A percentile compares a stretch with the other conserved stretches of the same genome.
Evolutionary conservation across 192 early-diverging fungal genomes (phyloP).

Genomic region (Linderina pennispora): DNA sequence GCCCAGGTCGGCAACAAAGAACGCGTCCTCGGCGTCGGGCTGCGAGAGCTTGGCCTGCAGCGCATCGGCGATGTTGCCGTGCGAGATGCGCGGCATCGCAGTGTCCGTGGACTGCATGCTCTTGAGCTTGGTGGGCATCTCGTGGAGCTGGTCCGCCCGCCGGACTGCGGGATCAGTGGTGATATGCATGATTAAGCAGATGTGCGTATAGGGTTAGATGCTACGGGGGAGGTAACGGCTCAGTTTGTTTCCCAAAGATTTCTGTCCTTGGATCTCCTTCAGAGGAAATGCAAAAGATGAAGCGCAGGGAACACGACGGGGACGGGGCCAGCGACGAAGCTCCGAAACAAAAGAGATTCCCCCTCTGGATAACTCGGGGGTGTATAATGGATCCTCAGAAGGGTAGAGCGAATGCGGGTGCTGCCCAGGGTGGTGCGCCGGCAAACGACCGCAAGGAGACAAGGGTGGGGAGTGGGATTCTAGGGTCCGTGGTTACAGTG

Average conservation of each 20-base stretch:
- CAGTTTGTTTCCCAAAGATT: no score
- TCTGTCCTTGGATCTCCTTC: no score
- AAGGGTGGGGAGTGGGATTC: constrained; percentile 14
- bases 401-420: constrained; percentile 6
- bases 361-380: no score
- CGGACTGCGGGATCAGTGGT: background rate
- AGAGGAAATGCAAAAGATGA: no score
- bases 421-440: constrained; percentile 35
- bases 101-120: constrained; percentile 1
- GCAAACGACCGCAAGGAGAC: constrained; percentile 23
- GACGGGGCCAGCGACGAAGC: no score
- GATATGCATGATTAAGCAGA: constrained; percentile 7
- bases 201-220: background rate
- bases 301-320: no score
- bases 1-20: constrained; percentile 93
- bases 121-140: constrained; percentile 17
- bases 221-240: no score
- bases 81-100: constrained; percentile 5
- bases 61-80: constrained; percentile 23
- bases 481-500: constrained; percentile 4
- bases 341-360: no score
- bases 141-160: constrained; percentile 6
- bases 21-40: constrained; percentile 76
- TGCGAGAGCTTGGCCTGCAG: constrained; percentile 32
- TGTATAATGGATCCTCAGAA: constrained; percentile 7